These are phyloP conservation scores for Verbascum thapsus DNA, from an alignment of 257 asterid species.

Conservation along the genomic window DNA sequence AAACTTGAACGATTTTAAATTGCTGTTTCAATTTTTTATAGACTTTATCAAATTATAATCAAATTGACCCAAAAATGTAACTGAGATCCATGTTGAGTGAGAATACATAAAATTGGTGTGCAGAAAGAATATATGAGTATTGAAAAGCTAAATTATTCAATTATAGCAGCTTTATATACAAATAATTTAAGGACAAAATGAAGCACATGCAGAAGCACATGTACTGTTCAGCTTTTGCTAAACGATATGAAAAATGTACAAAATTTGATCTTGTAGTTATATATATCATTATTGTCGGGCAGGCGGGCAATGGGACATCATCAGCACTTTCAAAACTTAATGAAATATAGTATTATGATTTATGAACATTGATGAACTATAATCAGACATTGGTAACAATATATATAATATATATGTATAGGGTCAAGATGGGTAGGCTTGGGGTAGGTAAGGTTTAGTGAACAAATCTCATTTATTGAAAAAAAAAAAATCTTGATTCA, in stretches of 20 bases:
- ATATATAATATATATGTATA: neutral
- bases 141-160: neutral
- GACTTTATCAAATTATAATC: too few species aligned
- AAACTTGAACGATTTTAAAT: too few species aligned
- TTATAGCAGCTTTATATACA: neutral
- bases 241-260: slow-evolving; percentile 13
- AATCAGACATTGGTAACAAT: neutral
- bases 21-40: too few species aligned
- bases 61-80: too few species aligned
- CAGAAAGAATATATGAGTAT: neutral
- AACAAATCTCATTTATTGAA: too few species aligned
- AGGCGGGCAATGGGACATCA: slow-evolving; percentile 9
- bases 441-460: slow-evolving; percentile 2
- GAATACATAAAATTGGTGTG: too few species aligned
- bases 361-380: neutral
- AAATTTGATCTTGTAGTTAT: neutral
- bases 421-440: slow-evolving; percentile 4
- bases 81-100: too few species aligned
- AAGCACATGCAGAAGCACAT: slow-evolving; percentile 36
- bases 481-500: neutral
- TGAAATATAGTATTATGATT: neutral
- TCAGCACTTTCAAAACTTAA: neutral
- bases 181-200: slow-evolving; percentile 3
- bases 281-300: slow-evolving; percentile 15
- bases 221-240: slow-evolving; percentile 30